Conservation (phyloP, 495 filamentous ascomycete genomes). For the Usnea hakonensis region DNA sequence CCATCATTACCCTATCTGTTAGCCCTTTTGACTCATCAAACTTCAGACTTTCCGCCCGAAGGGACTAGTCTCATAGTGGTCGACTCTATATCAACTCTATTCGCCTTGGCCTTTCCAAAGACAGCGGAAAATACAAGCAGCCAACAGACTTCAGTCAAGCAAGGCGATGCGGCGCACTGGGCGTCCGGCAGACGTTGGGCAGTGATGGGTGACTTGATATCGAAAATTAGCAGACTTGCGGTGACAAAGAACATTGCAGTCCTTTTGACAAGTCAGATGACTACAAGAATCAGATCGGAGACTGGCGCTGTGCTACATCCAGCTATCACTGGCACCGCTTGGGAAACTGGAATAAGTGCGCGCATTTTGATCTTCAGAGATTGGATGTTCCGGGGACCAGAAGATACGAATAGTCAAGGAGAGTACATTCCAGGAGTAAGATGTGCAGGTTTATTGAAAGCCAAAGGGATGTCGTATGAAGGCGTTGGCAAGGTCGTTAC, state of each 20-base stretch:
- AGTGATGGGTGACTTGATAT: slow-evolving; percentile 49
- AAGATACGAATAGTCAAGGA: slow-evolving; percentile 9
- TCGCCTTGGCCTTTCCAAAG: slow-evolving; percentile 64
- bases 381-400: slow-evolving; percentile 32
- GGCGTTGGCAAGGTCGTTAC: slow-evolving; percentile 33
- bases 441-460: slow-evolving; percentile 42
- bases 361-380: slow-evolving; percentile 66
- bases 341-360: slow-evolving; percentile 62
- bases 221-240: slow-evolving; percentile 58
- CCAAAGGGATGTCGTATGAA: slow-evolving; percentile 31
- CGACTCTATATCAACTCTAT: slow-evolving; percentile 65
- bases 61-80: slow-evolving; percentile 62
- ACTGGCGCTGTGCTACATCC: slow-evolving; percentile 63
- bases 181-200: slow-evolving; percentile 54
- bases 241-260: slow-evolving; percentile 59
- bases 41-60: slow-evolving; percentile 48
- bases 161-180: slow-evolving; percentile 45
- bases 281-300: slow-evolving; percentile 55
- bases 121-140: slow-evolving; percentile 21
- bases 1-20: slow-evolving; percentile 67
- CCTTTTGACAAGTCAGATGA: slow-evolving; percentile 61
- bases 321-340: slow-evolving; percentile 55
- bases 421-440: slow-evolving; percentile 21
- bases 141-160: slow-evolving; percentile 23
- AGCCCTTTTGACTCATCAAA: slow-evolving; percentile 59